Percentiles rank a stretch among this genome's conserved stretches.
These are phyloP conservation scores for Ophiostoma triangulosporum DNA, from an alignment of 2,329 filamentous ascomycete genomes.

Conservation along the genomic window DNA sequence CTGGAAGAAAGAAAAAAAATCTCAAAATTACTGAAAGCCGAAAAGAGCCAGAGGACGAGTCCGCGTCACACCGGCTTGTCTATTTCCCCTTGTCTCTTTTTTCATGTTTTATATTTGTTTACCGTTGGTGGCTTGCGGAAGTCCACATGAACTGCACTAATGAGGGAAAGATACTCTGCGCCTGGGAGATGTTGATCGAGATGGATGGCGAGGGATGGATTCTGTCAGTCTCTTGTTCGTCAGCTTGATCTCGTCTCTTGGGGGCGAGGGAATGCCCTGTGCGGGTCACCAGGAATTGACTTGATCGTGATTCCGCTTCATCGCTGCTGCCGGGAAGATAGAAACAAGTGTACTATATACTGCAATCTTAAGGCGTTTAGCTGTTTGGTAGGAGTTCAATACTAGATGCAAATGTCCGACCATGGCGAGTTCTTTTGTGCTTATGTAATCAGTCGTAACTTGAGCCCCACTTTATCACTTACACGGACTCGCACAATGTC, in stretches of 20 bases:
- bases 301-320: slow-evolving; percentile 67
- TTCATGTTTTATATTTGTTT: slow-evolving; percentile 2
- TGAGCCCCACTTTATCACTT: neutral
- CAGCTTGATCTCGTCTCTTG: slow-evolving; percentile 11
- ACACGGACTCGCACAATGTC: neutral
- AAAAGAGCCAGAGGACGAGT: neutral
- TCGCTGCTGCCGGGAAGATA: neutral
- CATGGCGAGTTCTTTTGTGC: no score
- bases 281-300: slow-evolving; percentile 67
- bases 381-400: neutral
- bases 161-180: slow-evolving; percentile 97
- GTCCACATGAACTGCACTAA: slow-evolving; percentile 64
- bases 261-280: slow-evolving; percentile 95
- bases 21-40: slow-evolving; percentile 1
- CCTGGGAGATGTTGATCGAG: slow-evolving; percentile 12
- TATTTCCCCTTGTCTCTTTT: slow-evolving; percentile 6
- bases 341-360: neutral
- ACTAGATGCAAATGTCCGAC: neutral
- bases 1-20: slow-evolving; percentile 4
- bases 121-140: slow-evolving; percentile 10
- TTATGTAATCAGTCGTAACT: no score
- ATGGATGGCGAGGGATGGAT: no score
- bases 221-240: slow-evolving; percentile 1
- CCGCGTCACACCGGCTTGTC: neutral
- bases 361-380: no score